These are phyloP conservation scores for Termitomyces heimii DNA, from an alignment of 768 basidiomycete species.

Conservation along the genomic window DNA sequence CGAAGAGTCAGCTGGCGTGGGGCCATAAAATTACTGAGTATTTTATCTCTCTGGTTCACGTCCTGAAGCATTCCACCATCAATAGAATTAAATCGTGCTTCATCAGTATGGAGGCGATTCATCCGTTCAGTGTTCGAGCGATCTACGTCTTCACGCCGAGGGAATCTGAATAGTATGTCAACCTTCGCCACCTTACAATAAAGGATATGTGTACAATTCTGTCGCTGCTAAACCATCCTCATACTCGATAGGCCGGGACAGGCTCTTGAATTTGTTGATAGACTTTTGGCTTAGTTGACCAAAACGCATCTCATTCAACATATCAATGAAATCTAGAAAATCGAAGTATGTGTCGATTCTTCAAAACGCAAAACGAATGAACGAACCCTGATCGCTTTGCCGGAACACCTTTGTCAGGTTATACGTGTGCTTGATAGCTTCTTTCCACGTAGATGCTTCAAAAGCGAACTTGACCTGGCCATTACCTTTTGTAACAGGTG, in stretches of 20 bases:
- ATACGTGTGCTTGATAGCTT: slow-evolving; percentile 73
- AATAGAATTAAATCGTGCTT: slow-evolving; percentile 44
- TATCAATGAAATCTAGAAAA: slow-evolving; percentile 76
- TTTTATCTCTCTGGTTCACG: slow-evolving; percentile 56
- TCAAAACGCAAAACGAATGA: not conserved
- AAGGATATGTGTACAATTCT: slow-evolving; percentile 57
- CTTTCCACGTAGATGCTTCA: slow-evolving; percentile 75
- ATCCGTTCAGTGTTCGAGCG: slow-evolving; percentile 73
- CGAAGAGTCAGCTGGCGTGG: slow-evolving; percentile 64
- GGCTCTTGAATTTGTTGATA: slow-evolving; percentile 59
- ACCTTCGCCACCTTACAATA: not conserved
- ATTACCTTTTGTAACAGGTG: slow-evolving; percentile 74
- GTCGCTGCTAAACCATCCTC: slow-evolving; percentile 84
- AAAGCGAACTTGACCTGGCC: slow-evolving; percentile 79
- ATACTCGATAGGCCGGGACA: slow-evolving; percentile 70
- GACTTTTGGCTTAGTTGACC: slow-evolving; percentile 64
- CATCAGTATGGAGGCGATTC: slow-evolving; percentile 45
- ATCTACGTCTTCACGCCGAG: slow-evolving; percentile 89
- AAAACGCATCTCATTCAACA: slow-evolving; percentile 98
- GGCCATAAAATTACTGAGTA: slow-evolving; percentile 91
- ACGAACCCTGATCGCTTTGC: slow-evolving; percentile 83
- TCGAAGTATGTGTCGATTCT: not conserved
- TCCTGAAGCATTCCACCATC: slow-evolving; percentile 63
- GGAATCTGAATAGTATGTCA: slow-evolving; percentile 54
- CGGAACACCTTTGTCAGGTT: slow-evolving; percentile 95